Evolutionary conservation across 805 yeast genomes (phyloP).

Genomic region (Candida patagonica): DNA sequence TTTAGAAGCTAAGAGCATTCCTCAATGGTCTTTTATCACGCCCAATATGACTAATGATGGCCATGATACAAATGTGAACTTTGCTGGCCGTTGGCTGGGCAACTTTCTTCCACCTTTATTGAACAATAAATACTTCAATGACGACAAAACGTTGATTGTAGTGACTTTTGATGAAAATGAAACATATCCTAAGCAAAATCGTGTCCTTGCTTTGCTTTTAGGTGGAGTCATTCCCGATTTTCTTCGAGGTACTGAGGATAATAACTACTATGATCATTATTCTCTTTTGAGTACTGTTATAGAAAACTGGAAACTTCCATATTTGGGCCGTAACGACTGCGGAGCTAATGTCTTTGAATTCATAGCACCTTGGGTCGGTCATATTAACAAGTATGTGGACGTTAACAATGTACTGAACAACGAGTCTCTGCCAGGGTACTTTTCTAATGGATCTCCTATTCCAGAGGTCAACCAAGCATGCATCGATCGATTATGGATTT

Average conservation of each 20-base stretch:
- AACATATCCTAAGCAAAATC: slow-evolving; percentile 36
- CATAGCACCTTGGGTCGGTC: slow-evolving; percentile 31
- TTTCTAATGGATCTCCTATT: slow-evolving; percentile 2
- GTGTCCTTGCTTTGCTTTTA: slow-evolving; percentile 36
- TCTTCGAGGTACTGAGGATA: slow-evolving; percentile 36
- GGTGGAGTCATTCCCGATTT: slow-evolving; percentile 33
- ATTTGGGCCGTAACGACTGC: slow-evolving; percentile 43
- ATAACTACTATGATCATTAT: slow-evolving; percentile 44
- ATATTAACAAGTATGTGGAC: slow-evolving; percentile 12
- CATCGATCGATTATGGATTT: too few species aligned
- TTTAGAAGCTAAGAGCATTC: slow-evolving; percentile 32
- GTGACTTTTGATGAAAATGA: slow-evolving; percentile 45
- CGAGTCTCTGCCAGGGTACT: slow-evolving; percentile 10
- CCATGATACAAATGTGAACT: slow-evolving; percentile 38
- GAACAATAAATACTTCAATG: slow-evolving; percentile 38
- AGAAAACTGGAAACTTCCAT: slow-evolving; percentile 42
- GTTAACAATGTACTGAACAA: slow-evolving; percentile 9
- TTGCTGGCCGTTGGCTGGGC: slow-evolving; percentile 40
- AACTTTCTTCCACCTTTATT: slow-evolving; percentile 37
- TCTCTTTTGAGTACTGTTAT: slow-evolving; percentile 40
- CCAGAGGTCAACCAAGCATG: neutral
- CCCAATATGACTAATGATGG: slow-evolving; percentile 49
- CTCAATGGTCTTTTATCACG: slow-evolving; percentile 46
- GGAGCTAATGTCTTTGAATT: slow-evolving; percentile 40
- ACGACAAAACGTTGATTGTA: slow-evolving; percentile 33